phyloP scores from a whole-genome alignment of 768 basidiomycete species.

The Podaxis sp. region DNA sequence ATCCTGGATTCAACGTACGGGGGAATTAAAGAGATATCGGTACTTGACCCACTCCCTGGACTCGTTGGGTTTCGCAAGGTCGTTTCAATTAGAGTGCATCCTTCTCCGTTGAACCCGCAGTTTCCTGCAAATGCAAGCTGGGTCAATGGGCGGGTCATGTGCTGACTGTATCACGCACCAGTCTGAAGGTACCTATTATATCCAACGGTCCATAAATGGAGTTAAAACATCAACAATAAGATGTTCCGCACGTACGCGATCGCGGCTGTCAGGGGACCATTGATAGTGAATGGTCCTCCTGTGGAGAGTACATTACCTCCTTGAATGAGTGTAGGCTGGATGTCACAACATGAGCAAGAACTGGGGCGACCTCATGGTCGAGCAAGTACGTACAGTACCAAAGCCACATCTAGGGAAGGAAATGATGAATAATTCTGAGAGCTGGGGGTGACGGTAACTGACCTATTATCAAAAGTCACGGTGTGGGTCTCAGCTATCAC shows the following conservation, averaged over 20 bases:
- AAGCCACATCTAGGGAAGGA: constrained; percentile 23
- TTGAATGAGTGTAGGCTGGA: constrained; percentile 26
- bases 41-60: constrained; percentile 29
- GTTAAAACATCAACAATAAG: neutral
- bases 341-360: neutral
- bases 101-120: constrained; percentile 32
- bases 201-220: neutral
- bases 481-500: constrained; percentile 23
- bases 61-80: constrained; percentile 28
- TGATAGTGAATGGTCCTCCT: constrained; percentile 23
- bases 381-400: constrained; percentile 24
- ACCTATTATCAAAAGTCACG: constrained; percentile 23
- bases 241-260: constrained; percentile 19
- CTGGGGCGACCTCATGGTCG: neutral
- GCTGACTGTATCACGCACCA: neutral
- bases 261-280: constrained; percentile 23
- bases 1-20: constrained; percentile 20
- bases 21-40: constrained; percentile 29
- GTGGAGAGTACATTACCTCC: constrained; percentile 25
- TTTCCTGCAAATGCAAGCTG: constrained; percentile 13
- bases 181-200: neutral
- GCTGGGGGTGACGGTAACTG: neutral
- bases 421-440: neutral
- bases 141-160: neutral
- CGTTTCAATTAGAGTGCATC: constrained; percentile 29